A percentile compares a stretch with the other conserved stretches of the same genome.
Conservation (phyloP, 768 basidiomycete species). For the Brasilioporus rufonigricans region DNA sequence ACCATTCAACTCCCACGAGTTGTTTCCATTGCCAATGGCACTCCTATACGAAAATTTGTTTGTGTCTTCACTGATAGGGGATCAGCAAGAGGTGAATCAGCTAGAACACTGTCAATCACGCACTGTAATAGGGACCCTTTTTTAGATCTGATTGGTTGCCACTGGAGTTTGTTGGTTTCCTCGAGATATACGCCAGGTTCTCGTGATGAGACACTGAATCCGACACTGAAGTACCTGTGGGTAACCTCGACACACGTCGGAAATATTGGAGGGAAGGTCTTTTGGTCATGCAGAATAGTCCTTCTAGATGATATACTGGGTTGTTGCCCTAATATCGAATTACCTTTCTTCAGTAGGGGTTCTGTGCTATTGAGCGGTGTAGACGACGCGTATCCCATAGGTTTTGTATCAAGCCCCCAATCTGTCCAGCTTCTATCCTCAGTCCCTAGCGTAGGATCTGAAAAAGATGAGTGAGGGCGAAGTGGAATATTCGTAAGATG, state of each 20-base stretch:
- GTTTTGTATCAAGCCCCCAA: not conserved
- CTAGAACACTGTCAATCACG: not conserved
- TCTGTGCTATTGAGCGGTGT: not conserved
- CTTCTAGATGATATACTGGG: not conserved
- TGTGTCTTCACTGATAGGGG: not conserved
- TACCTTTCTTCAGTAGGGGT: not conserved
- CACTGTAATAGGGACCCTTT: not conserved
- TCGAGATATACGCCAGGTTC: constrained; percentile 1
- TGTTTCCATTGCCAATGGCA: not conserved
- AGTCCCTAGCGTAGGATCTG: not conserved
- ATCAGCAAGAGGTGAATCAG: not conserved
- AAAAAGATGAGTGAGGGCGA: not conserved
- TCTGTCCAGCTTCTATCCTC: not conserved
- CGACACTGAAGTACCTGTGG: not conserved
- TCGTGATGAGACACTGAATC: not conserved
- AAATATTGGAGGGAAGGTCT: not conserved
- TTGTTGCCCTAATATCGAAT: no score
- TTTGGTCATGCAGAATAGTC: not conserved
- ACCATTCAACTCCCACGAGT: constrained; percentile 1
- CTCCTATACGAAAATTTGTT: not conserved
- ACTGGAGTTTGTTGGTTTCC: not conserved
- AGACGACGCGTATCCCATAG: not conserved
- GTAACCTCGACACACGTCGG: constrained; percentile 3
- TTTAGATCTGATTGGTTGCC: not conserved
- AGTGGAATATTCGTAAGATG: no score